A percentile compares a stretch with the other conserved stretches of the same genome.
Conservation (phyloP, 2,329 filamentous ascomycete species). For the Lasiodiplodia hormozganensis region DNA sequence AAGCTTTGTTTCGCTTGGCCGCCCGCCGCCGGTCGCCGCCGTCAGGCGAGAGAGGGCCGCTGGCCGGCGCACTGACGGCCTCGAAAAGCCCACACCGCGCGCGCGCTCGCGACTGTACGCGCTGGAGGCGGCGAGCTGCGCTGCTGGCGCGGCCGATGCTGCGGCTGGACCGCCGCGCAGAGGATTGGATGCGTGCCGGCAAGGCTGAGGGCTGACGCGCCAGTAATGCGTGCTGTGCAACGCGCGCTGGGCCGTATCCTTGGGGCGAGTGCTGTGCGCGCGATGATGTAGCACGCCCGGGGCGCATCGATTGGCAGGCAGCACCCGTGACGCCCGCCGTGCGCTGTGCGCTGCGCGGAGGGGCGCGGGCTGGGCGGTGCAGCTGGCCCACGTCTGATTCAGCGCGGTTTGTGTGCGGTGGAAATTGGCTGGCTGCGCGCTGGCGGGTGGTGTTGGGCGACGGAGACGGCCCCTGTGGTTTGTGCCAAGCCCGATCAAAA, state of each 20-base stretch:
- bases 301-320: conserved; percentile 21
- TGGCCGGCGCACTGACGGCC: conserved; percentile 8
- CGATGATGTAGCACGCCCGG: conserved; percentile 22
- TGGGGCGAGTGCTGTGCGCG: conserved; percentile 3
- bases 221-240: conserved; percentile 15
- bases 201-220: conserved; percentile 18
- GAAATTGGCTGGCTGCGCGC: conserved; percentile 1
- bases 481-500: conserved; percentile 28
- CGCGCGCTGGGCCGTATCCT: neutral
- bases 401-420: conserved; percentile 6
- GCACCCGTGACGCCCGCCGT: conserved; percentile 4
- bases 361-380: conserved; percentile 17
- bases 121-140: neutral
- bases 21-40: neutral
- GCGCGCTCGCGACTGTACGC: neutral
- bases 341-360: conserved; percentile 11
- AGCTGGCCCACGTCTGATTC: conserved; percentile 7
- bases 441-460: conserved; percentile 16
- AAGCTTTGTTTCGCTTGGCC: conserved; percentile 9
- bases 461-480: conserved; percentile 19
- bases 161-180: neutral
- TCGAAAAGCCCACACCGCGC: conserved; percentile 1
- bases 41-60: conserved; percentile 20
- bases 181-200: conserved; percentile 1
- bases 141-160: neutral